Evolutionary conservation across 768 basidiomycete genomes (phyloP).

Genomic region (Phlebiopsis flavidoalba): DNA sequence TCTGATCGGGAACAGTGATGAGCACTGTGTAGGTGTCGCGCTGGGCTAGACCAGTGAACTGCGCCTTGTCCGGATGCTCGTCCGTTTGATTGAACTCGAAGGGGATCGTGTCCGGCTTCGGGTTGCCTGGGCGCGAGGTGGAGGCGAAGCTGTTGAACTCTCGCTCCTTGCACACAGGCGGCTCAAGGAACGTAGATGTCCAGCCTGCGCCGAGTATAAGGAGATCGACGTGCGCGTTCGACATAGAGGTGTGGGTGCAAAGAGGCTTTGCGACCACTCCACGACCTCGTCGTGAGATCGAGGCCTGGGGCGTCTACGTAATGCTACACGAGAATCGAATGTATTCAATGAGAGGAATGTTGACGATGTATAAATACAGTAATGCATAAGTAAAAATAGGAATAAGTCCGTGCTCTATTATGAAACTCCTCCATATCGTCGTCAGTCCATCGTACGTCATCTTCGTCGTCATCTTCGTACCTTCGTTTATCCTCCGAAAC

Average conservation of each 20-base stretch:
- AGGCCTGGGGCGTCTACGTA: not conserved
- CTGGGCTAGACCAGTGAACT: slow-evolving; percentile 44
- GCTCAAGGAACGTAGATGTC: slow-evolving; percentile 56
- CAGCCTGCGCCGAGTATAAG: slow-evolving; percentile 66
- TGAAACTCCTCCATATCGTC: slow-evolving; percentile 71
- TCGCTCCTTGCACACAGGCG: slow-evolving; percentile 38
- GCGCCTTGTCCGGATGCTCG: slow-evolving; percentile 35
- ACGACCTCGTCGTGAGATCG: not conserved
- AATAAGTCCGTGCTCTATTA: slow-evolving; percentile 21
- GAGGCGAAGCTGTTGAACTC: slow-evolving; percentile 39
- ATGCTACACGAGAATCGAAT: not conserved
- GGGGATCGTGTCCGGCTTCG: slow-evolving; percentile 34
- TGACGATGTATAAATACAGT: slow-evolving; percentile 2
- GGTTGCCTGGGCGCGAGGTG: slow-evolving; percentile 40
- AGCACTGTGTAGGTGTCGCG: slow-evolving; percentile 51
- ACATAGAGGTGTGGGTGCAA: slow-evolving; percentile 8
- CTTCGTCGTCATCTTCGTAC: slow-evolving; percentile 51
- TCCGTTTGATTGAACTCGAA: slow-evolving; percentile 51
- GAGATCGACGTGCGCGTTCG: slow-evolving; percentile 34
- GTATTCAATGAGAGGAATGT: not conserved
- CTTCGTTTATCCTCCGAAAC: slow-evolving; percentile 40
- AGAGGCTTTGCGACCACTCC: not conserved
- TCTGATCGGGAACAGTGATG: slow-evolving; percentile 52
- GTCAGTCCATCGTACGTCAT: slow-evolving; percentile 54
- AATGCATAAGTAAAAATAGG: not conserved